Percentiles rank a stretch among this genome's conserved stretches.
phyloP scores from a whole-genome alignment of 2,329 filamentous ascomycete genomes.

The Cryphonectria nitschkei region DNA sequence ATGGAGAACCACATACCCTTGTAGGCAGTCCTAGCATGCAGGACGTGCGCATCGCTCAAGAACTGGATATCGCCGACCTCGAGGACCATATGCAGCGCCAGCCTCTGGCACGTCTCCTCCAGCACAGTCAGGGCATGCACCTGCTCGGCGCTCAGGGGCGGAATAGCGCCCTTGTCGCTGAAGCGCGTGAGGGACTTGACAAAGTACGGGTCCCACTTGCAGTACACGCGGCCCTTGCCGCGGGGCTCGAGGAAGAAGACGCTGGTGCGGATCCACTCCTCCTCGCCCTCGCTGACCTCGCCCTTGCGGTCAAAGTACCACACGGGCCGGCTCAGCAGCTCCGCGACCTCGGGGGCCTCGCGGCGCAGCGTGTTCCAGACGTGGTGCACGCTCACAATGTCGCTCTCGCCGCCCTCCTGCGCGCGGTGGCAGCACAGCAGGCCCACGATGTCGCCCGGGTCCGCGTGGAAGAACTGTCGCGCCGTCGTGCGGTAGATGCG shows the following conservation, averaged over 20 bases:
- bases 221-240: slow-evolving; percentile 69
- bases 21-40: slow-evolving; percentile 83
- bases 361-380: slow-evolving; percentile 80
- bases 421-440: slow-evolving; percentile 80
- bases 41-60: slow-evolving; percentile 75
- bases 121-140: slow-evolving; percentile 68
- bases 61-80: slow-evolving; percentile 91
- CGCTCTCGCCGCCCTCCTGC: slow-evolving; percentile 80
- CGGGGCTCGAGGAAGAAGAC: slow-evolving; percentile 79
- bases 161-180: slow-evolving; percentile 65
- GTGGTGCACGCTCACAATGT: slow-evolving; percentile 76
- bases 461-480: slow-evolving; percentile 82
- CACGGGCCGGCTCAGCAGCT: slow-evolving; percentile 73
- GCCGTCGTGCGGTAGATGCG: slow-evolving; percentile 90
- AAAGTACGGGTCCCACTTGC: slow-evolving; percentile 92
- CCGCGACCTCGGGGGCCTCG: slow-evolving; percentile 77
- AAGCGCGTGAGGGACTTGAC: slow-evolving; percentile 76
- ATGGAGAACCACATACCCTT: slow-evolving; percentile 53
- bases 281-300: slow-evolving; percentile 73
- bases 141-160: slow-evolving; percentile 71
- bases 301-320: slow-evolving; percentile 96
- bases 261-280: slow-evolving; percentile 72
- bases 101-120: slow-evolving; percentile 74
- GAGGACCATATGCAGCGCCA: slow-evolving; percentile 82
- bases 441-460: slow-evolving; percentile 82